Conservation (phyloP, 2,329 filamentous ascomycete species). For the Trichocomaceae sp. region DNA sequence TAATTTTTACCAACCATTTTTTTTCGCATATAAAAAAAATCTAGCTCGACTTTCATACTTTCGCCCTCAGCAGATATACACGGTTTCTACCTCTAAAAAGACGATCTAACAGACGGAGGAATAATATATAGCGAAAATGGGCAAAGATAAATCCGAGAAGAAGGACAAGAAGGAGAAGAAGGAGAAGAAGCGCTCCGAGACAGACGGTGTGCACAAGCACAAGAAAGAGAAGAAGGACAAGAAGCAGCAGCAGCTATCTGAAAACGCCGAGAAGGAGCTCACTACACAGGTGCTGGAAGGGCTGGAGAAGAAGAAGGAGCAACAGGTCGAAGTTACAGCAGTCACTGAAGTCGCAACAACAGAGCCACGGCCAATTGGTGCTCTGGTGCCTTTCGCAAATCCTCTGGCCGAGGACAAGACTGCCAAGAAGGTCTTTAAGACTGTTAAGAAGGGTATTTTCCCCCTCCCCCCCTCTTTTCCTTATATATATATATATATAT, state of each 20-base stretch:
- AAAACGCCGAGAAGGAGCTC: constrained; percentile 37
- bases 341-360: neutral
- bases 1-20: constrained; percentile 14
- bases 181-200: constrained; percentile 43
- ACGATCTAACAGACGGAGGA: neutral
- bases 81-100: neutral
- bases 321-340: constrained; percentile 11
- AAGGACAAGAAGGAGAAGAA: constrained; percentile 33
- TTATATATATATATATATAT: too few relatives aligned
- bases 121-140: constrained; percentile 31
- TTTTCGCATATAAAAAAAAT: neutral
- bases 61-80: neutral
- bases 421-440: constrained; percentile 47
- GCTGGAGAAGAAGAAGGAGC: constrained; percentile 24
- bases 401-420: constrained; percentile 46
- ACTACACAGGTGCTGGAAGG: constrained; percentile 31
- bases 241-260: constrained; percentile 39
- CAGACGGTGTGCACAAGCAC: constrained; percentile 40
- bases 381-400: constrained; percentile 45
- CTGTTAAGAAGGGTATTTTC: constrained; percentile 44
- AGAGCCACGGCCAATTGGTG: constrained; percentile 34
- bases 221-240: constrained; percentile 39
- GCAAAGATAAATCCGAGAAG: constrained; percentile 39
- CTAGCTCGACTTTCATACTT: neutral
- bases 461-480: neutral